Percentiles rank a stretch among this genome's conserved stretches.
Conservation (phyloP, 345 rosid species). For the Eucalyptus viminalis region DNA sequence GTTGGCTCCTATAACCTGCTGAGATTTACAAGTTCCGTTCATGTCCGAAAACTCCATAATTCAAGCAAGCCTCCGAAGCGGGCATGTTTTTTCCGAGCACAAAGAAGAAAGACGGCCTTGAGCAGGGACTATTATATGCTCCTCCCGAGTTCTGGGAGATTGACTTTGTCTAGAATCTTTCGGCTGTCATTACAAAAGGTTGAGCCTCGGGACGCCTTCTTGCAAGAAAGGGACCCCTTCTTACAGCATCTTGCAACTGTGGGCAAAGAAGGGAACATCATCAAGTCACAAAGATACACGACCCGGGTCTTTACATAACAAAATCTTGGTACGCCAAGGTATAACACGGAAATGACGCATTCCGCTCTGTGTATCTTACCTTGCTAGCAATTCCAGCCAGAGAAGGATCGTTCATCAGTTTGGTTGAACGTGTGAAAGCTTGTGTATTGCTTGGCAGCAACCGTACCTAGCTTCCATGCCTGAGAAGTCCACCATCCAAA, state of each 20-base stretch:
- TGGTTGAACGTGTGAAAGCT: constrained; percentile 44
- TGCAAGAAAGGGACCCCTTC: constrained; percentile 62
- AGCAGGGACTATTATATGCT: not conserved
- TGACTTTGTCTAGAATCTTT: constrained; percentile 34
- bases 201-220: constrained; percentile 36
- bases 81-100: not conserved
- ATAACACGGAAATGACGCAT: not conserved
- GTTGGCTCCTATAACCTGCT: not conserved
- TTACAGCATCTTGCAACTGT: constrained; percentile 84
- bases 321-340: not conserved
- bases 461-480: constrained; percentile 74
- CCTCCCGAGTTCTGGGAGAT: not conserved
- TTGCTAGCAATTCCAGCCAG: constrained; percentile 35
- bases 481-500: constrained; percentile 1
- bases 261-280: constrained; percentile 1
- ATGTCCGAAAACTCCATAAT: not conserved
- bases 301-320: not conserved
- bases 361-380: constrained; percentile 12
- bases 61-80: not conserved
- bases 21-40: not conserved
- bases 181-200: constrained; percentile 65
- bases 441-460: constrained; percentile 66
- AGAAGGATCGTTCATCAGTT: constrained; percentile 43
- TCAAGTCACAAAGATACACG: not conserved
- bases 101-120: not conserved